A percentile compares a stretch with the other conserved stretches of the same genome.
Evolutionary conservation across 257 asterid species (phyloP).

Genomic region (Petrea volubilis): DNA sequence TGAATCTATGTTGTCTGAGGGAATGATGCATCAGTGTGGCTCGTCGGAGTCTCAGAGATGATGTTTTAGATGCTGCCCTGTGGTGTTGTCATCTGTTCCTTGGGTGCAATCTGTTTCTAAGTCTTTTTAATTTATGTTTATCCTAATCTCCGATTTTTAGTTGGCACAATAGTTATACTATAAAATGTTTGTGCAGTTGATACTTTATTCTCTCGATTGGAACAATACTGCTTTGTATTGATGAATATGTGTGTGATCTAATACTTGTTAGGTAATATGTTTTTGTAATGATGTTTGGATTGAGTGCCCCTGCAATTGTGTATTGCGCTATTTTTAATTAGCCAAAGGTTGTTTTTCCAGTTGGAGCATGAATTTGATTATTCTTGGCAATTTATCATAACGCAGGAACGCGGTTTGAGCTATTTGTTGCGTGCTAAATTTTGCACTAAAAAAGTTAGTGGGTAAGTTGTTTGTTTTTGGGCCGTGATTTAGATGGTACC

Average conservation of each 20-base stretch:
- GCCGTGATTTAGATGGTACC: no score
- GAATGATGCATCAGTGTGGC: conserved; percentile 18
- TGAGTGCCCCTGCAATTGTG: neutral
- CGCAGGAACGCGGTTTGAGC: no score
- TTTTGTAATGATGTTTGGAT: conserved; percentile 9
- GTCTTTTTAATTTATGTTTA: conserved; percentile 19
- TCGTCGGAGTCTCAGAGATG: conserved; percentile 17
- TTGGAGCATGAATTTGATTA: no score
- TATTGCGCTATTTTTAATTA: neutral
- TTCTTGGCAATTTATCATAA: no score
- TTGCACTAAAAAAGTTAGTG: no score
- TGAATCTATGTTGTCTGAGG: neutral
- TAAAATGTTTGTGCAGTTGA: conserved; percentile 33
- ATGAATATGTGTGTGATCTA: conserved; percentile 39
- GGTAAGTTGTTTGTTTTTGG: no score
- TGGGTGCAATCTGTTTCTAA: conserved; percentile 22
- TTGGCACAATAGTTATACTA: conserved; percentile 22
- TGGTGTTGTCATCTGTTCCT: conserved; percentile 22
- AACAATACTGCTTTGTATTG: conserved; percentile 16
- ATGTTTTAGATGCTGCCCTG: neutral
- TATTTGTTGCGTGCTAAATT: no score
- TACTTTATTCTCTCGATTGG: conserved; percentile 26
- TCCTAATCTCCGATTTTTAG: conserved; percentile 28
- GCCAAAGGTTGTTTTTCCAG: no score
- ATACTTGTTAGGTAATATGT: conserved; percentile 29